These are phyloP conservation scores for Peronospora destructor DNA, from an alignment of 352 stramenopile genomes.

Conservation along the genomic window DNA sequence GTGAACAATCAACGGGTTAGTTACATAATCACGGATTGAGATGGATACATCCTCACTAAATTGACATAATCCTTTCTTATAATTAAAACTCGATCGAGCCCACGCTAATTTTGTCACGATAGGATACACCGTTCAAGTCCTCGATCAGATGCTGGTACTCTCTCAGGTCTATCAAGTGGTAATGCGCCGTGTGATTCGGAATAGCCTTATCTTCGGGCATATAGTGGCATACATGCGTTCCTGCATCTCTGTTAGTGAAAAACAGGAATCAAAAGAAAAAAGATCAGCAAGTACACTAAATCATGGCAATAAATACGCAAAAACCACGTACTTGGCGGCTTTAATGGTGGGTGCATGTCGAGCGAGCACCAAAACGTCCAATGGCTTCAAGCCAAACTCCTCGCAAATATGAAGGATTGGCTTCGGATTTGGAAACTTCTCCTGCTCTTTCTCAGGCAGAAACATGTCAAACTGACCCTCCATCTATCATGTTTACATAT, in stretches of 20 bases:
- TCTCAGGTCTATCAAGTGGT: slow-evolving; percentile 47
- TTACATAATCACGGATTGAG: no score
- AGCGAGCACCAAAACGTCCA: slow-evolving; percentile 51
- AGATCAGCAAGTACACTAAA: neutral
- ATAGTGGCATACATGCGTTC: slow-evolving; percentile 56
- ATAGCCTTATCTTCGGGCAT: slow-evolving; percentile 56
- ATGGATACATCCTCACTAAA: slow-evolving; percentile 3
- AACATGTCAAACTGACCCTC: slow-evolving; percentile 56
- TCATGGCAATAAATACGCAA: neutral
- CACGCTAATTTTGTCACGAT: slow-evolving; percentile 41
- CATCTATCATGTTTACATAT: slow-evolving; percentile 38
- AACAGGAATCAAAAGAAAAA: neutral
- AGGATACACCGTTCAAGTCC: slow-evolving; percentile 73
- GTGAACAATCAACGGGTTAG: neutral
- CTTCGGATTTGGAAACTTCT: slow-evolving; percentile 41
- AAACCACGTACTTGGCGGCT: slow-evolving; percentile 49
- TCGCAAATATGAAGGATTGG: slow-evolving; percentile 47
- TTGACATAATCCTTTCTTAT: neutral
- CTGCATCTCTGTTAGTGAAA: slow-evolving; percentile 32
- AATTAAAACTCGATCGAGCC: slow-evolving; percentile 36
- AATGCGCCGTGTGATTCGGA: slow-evolving; percentile 70
- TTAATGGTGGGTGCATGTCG: slow-evolving; percentile 47
- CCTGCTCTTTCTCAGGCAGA: slow-evolving; percentile 36
- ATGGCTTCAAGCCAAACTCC: slow-evolving; percentile 40
- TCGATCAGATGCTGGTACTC: slow-evolving; percentile 69